These are phyloP conservation scores for Carex kokanica DNA, from an alignment of 176 grass and related monocot species.

Conservation along the genomic window DNA sequence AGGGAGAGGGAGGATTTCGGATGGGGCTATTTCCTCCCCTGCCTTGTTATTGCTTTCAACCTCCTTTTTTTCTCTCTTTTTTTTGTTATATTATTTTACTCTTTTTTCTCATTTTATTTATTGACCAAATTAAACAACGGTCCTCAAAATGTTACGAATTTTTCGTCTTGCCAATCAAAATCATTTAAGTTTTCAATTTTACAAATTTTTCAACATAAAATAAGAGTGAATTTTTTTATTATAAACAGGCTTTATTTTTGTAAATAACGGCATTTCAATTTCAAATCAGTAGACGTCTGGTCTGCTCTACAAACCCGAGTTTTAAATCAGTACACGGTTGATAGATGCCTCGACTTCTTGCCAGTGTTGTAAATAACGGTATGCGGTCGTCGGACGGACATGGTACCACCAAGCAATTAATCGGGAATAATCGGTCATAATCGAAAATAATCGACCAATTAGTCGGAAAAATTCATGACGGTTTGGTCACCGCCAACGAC, in stretches of 20 bases:
- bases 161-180: not conserved
- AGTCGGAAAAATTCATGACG: no score
- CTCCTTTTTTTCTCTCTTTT: not conserved
- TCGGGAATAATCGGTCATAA: no score
- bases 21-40: slow-evolving; percentile 28
- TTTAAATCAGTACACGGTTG: no score
- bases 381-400: no score
- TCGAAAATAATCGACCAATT: no score
- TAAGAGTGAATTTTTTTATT: no score
- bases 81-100: not conserved
- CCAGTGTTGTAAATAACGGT: no score
- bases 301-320: no score
- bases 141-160: not conserved
- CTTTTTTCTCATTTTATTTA: not conserved
- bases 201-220: not conserved
- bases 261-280: not conserved
- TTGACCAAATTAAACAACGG: not conserved
- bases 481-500: no score
- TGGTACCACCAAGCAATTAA: no score
- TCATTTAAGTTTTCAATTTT: not conserved
- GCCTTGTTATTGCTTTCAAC: not conserved
- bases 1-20: slow-evolving; percentile 29
- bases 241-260: not conserved
- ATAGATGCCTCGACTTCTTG: no score
- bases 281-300: not conserved